Base-by-base conservation (phyloP, 768 basidiomycete genomes). In the Mycena amicta region DNA sequence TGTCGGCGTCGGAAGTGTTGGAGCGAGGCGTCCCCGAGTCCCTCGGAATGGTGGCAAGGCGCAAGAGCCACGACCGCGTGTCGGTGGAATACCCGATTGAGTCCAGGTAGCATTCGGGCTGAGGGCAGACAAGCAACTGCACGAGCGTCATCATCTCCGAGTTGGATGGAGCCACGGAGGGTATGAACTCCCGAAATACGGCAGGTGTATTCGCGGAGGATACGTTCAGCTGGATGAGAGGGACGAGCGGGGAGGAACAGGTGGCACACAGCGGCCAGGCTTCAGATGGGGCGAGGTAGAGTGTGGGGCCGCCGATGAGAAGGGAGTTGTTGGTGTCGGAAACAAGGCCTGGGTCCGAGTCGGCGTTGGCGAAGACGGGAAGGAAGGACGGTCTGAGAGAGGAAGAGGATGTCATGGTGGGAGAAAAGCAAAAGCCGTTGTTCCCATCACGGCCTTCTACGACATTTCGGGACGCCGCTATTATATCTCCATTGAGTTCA, bases 61-160 rank as follows among this genome's bases (percentile, higher is more conserved):
- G 62, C 4, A 63, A 23, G 13, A 63, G 15, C 62, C 58, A 63
- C 3, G 62, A 62, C 15, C 58, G 51, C 5, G 57, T 60, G 26
- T 56, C 45, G 20, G 59, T 57, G 22, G 59, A 56, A n/a, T 60
- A 57, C 2, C 5, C 30, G 1, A 41, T 51, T 3, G 62, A 56
- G 3, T 22, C 27, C 27, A 41, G 22, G 53, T 45, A 62, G 50
- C 61, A 59, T 8, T 62, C 61, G 2, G 25, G 5, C 30, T 46
- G 20, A 3, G 58, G 52, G 29, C 62, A 64, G 15, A 60, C 59
- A 25, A 60, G 60, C 13, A 64, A 57, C 56, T 64, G 59, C 2
- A 64, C 20, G 54, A 60, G 53, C 18, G 62, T 60, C 28, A 39
- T 39, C 26, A 22, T 20, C 31, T 20, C n/a, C 20, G 23, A 22